These are phyloP conservation scores for Balakata baccata DNA, from an alignment of 345 rosid species.

Conservation along the genomic window DNA sequence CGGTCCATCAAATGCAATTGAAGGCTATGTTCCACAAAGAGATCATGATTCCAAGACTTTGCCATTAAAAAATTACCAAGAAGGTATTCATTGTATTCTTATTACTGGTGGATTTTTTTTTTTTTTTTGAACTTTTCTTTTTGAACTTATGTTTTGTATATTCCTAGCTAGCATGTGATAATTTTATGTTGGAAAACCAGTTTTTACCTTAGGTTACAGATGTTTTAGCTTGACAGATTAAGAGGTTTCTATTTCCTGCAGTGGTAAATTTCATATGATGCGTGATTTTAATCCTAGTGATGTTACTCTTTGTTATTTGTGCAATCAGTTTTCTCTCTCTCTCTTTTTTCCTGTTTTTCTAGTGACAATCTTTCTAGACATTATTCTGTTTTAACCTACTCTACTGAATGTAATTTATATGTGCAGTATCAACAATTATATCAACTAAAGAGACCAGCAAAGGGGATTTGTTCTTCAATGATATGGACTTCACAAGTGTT, in stretches of 20 bases:
- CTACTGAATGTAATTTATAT: slow-evolving; percentile 5
- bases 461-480: slow-evolving; percentile 33
- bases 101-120: not conserved
- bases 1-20: slow-evolving; percentile 79
- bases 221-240: not conserved
- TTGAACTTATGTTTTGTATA: not conserved
- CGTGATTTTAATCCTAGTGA: not conserved
- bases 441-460: slow-evolving; percentile 27
- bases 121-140: not conserved
- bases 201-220: not conserved
- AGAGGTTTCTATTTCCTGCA: not conserved
- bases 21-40: slow-evolving; percentile 72
- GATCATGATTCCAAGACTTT: slow-evolving; percentile 27
- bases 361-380: not conserved
- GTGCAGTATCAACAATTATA: slow-evolving; percentile 48
- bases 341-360: not conserved
- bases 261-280: not conserved
- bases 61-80: slow-evolving; percentile 19
- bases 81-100: slow-evolving; percentile 24
- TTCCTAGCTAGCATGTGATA: not conserved
- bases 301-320: not conserved
- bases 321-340: not conserved
- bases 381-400: not conserved
- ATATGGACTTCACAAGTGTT: slow-evolving; percentile 56
- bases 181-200: not conserved